These are phyloP conservation scores for Fusarium pseudoanthophilum DNA, from an alignment of 2,329 filamentous ascomycete genomes.

Conservation along the genomic window DNA sequence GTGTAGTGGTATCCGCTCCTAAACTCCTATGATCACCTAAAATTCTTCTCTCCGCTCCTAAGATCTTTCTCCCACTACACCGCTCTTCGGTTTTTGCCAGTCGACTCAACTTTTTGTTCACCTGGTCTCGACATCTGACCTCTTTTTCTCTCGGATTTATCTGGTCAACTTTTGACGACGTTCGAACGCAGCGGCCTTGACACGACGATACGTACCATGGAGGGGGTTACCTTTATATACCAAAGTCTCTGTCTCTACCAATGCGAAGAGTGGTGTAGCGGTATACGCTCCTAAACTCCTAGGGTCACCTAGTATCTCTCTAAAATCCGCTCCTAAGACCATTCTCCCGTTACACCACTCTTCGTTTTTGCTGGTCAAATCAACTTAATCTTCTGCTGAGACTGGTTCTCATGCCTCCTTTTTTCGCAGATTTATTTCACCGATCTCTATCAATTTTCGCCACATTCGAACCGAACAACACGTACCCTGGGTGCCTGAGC, in stretches of 20 bases:
- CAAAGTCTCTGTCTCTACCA: too few species aligned
- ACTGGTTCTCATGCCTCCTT: too few species aligned
- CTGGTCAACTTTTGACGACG: not conserved
- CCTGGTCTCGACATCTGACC: not conserved
- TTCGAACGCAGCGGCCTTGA: not conserved
- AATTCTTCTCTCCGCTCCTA: not conserved
- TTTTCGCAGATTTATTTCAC: too few species aligned
- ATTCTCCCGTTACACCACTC: not conserved
- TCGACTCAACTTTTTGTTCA: not conserved
- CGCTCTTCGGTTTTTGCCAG: not conserved
- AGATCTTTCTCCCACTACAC: not conserved
- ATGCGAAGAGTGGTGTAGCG: slow-evolving; percentile 8
- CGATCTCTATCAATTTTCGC: too few species aligned
- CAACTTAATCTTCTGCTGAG: too few species aligned
- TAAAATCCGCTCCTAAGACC: not conserved
- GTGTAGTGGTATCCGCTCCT: not conserved
- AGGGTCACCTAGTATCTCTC: not conserved
- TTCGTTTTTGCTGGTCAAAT: not conserved
- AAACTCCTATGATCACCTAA: not conserved
- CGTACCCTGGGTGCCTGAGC: too few species aligned
- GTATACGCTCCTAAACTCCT: not conserved
- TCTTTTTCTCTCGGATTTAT: not conserved
- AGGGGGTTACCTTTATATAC: not conserved
- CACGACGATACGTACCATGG: not conserved
- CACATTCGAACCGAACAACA: too few species aligned